A percentile compares a stretch with the other conserved stretches of the same genome.
Conservation (phyloP, 2,329 filamentous ascomycete genomes). For the Grosmannia huntii region DNA sequence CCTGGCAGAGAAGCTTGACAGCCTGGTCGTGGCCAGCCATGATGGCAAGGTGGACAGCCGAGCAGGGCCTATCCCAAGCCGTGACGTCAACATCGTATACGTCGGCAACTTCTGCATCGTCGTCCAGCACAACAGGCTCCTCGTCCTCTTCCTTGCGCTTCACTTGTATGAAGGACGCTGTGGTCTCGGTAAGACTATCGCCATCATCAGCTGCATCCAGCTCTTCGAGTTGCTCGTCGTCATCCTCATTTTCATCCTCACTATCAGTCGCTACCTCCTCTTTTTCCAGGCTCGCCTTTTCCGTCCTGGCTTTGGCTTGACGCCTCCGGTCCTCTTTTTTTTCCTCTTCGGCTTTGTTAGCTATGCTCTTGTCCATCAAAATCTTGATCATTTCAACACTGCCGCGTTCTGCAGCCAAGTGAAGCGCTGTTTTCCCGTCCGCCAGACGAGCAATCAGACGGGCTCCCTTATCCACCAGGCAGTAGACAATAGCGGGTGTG, state of each 20-base stretch:
- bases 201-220: slow-evolving; percentile 28
- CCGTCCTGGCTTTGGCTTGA: too few species aligned
- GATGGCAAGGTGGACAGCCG: slow-evolving; percentile 69
- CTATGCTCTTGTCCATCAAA: slow-evolving; percentile 59
- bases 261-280: too few species aligned
- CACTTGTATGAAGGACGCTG: slow-evolving; percentile 16
- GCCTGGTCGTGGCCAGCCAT: slow-evolving; percentile 55
- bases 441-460: slow-evolving; percentile 62
- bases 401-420: slow-evolving; percentile 64
- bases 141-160: slow-evolving; percentile 16
- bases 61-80: slow-evolving; percentile 67
- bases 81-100: slow-evolving; percentile 65
- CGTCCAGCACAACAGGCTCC: slow-evolving; percentile 34
- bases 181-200: slow-evolving; percentile 14
- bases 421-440: slow-evolving; percentile 72
- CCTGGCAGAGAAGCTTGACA: slow-evolving; percentile 55
- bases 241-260: too few species aligned
- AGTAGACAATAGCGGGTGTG: slow-evolving; percentile 55
- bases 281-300: too few species aligned
- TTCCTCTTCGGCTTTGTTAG: slow-evolving; percentile 57
- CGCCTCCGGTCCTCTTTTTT: slow-evolving; percentile 24
- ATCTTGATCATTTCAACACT: slow-evolving; percentile 55
- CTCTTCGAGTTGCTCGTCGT: too few species aligned
- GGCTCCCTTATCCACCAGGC: slow-evolving; percentile 58
- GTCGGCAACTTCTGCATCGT: slow-evolving; percentile 57